phyloP scores from a whole-genome alignment of 192 early-diverging fungal genomes.

The Chytriomyces sp. region DNA sequence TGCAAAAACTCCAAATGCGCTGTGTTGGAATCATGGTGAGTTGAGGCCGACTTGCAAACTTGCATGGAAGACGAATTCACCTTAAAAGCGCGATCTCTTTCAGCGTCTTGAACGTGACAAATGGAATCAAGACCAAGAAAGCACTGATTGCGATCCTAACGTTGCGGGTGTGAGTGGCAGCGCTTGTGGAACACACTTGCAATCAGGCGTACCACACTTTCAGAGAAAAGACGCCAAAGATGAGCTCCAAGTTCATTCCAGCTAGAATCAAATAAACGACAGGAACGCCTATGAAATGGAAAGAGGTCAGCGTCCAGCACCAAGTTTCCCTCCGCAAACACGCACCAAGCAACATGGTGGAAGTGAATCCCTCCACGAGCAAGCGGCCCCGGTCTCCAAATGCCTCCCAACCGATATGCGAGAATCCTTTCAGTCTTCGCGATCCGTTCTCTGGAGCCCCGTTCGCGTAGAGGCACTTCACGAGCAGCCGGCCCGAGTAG shows the following conservation, averaged over 20 bases:
- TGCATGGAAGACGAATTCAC: too few relatives aligned
- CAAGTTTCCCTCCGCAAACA: not conserved
- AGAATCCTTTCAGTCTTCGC: conserved; percentile 44
- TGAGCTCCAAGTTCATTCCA: conserved; percentile 63
- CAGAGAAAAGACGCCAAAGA: conserved; percentile 46
- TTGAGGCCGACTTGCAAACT: too few relatives aligned
- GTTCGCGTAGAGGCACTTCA: conserved; percentile 73
- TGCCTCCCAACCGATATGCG: conserved; percentile 64
- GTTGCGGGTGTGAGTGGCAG: not conserved
- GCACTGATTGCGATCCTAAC: conserved; percentile 70
- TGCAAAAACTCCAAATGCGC: conserved; percentile 75
- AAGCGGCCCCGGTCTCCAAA: conserved; percentile 69
- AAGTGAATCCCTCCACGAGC: conserved; percentile 63
- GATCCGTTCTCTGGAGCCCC: conserved; percentile 21
- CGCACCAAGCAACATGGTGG: conserved; percentile 65
- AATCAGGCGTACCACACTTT: conserved; percentile 34
- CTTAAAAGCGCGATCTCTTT: conserved; percentile 78
- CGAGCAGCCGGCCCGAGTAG: conserved; percentile 74
- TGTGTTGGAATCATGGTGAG: not conserved
- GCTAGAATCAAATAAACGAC: conserved; percentile 62
- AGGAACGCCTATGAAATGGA: conserved; percentile 14
- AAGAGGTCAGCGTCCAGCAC: not conserved
- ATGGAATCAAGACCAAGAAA: conserved; percentile 64
- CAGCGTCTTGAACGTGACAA: conserved; percentile 75
- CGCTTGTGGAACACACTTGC: not conserved